phyloP scores from a whole-genome alignment of 176 grass and related monocot genomes.

The Puccinellia tenuiflora region DNA sequence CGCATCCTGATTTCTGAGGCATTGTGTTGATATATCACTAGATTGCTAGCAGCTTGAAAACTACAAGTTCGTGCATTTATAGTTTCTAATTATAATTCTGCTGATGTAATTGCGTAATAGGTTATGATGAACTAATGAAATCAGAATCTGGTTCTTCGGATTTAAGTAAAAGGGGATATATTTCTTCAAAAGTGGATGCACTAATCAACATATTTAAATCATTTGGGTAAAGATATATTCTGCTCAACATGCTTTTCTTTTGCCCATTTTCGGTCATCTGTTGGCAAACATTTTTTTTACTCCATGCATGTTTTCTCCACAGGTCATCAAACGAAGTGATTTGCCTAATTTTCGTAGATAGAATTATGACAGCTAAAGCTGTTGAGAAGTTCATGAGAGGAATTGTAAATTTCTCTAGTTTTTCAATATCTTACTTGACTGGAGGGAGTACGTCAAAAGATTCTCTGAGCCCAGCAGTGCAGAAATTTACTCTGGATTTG shows the following conservation, averaged over 20 bases:
- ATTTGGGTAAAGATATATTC: constrained; percentile 50
- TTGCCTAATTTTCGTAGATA: constrained; percentile 93
- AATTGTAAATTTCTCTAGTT: constrained; percentile 65
- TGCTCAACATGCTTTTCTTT: constrained; percentile 21
- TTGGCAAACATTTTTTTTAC: neutral
- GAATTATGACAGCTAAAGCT: constrained; percentile 89
- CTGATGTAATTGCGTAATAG: constrained; percentile 24
- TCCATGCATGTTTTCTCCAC: constrained; percentile 17
- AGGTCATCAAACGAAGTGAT: constrained; percentile 64
- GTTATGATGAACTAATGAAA: constrained; percentile 58
- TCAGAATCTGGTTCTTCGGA: constrained; percentile 53
- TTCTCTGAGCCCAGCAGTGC: constrained; percentile 60
- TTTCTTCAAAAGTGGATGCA: constrained; percentile 76
- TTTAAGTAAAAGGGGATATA: constrained; percentile 61
- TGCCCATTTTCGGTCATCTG: neutral
- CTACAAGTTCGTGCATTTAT: neutral
- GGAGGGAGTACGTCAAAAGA: constrained; percentile 79
- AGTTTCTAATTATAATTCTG: constrained; percentile 12
- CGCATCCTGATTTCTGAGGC: neutral
- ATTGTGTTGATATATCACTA: neutral
- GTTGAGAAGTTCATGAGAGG: constrained; percentile 70
- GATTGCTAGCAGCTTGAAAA: constrained; percentile 11
- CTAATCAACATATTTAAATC: constrained; percentile 75
- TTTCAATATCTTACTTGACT: constrained; percentile 80
- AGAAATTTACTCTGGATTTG: constrained; percentile 67